Evolutionary conservation across 208 protist genomes (phyloP), one percentile per base, ranked within the genome.

Genomic region (Acanthamoeba quina): DNA sequence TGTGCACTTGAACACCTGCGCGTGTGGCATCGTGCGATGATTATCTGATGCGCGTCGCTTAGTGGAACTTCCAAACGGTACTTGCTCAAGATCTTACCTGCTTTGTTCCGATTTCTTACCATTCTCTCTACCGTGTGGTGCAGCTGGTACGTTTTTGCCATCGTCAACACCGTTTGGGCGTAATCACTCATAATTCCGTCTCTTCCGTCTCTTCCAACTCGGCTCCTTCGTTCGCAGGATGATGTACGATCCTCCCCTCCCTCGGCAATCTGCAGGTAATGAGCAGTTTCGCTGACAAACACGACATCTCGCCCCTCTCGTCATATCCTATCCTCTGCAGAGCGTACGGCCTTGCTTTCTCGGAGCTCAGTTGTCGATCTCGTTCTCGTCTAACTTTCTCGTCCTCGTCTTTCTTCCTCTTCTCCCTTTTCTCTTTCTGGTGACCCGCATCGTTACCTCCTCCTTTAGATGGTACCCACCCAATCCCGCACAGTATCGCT

Each of bases 1-100:
- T 24, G 66, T 34, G 29, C 44, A 11, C 60, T 24, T 66, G 6
- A 29, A 21, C 60, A 5, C 17, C 19, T 31, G 19, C 11, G 11
- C 60, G 26, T 29, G 5, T 68, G 19, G 60, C 60, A 13, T 68
- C 60, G 17, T 21, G 21, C 58, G 9, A 64, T 64, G 58, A 9
- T 64, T 11, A 10, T 21, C 21, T 64, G 58, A n/a, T 64, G 17
- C 21, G 58, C 58, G 17, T n/a, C 66, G 29, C 44, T n/a, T 37
- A 85, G 76, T 85, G 76, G 76, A 85, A 85, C 44, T 85, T 85
- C 21, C 76, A 85, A 85, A 60, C 76, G 24, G 70, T 80, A 80
- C 70, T 15, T 34, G 3, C 4, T 17, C 2, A 13, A n/a, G 6
- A 21, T 0, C 56, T 19, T 10, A 24, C 21, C 56, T 60, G 58